phyloP scores from a whole-genome alignment of 1,284 basidiomycete genomes.

The Ganoderma resinaceum region DNA sequence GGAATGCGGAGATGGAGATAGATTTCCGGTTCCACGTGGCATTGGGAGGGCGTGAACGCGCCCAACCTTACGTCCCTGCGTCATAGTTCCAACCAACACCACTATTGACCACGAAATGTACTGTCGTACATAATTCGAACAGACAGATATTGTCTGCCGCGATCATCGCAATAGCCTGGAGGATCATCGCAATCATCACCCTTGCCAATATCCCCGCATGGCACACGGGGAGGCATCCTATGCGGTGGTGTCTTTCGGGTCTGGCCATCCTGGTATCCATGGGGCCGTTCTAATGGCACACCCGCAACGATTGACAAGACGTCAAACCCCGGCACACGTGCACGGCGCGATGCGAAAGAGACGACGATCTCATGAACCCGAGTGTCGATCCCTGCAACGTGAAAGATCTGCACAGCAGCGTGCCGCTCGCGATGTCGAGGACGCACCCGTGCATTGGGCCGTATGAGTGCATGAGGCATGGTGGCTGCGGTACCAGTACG shows the following conservation, averaged over 20 bases:
- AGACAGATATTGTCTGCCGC: conserved; percentile 62
- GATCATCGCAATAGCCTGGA: conserved; percentile 60
- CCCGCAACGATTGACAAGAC: conserved; percentile 44
- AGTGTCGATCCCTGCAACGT: not conserved
- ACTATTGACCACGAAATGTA: not conserved
- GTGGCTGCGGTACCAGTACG: not conserved
- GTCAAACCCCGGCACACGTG: not conserved
- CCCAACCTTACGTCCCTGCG: not conserved
- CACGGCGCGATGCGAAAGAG: not conserved
- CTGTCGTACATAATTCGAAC: not conserved
- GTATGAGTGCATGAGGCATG: not conserved
- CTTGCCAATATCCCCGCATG: conserved; percentile 64
- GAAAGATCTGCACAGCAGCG: not conserved
- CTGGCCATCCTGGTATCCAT: conserved; percentile 57
- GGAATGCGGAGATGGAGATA: too few relatives aligned
- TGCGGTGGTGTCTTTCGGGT: conserved; percentile 61
- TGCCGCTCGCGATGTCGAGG: not conserved
- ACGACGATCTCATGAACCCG: not conserved
- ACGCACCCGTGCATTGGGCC: not conserved
- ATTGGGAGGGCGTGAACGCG: too few relatives aligned
- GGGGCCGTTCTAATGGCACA: conserved; percentile 75
- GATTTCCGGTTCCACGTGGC: too few relatives aligned
- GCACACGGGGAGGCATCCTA: conserved; percentile 71
- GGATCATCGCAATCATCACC: conserved; percentile 64
- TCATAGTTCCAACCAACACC: not conserved